These are phyloP conservation scores for Ophidiomyces ophidiicola DNA, from an alignment of 2,329 filamentous ascomycete genomes.

Conservation along the genomic window DNA sequence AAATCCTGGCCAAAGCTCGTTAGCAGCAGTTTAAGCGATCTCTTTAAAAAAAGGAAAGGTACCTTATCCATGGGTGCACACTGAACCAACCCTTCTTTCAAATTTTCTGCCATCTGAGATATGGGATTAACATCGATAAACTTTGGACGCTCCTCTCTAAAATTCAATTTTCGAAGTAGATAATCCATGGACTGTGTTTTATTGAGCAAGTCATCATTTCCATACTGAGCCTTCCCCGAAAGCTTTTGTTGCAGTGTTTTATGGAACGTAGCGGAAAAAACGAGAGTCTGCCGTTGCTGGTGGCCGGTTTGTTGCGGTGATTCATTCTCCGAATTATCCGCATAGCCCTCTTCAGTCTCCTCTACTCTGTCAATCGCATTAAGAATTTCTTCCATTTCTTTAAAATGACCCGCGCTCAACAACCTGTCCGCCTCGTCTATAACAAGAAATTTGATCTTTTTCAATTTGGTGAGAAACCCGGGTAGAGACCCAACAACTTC, in stretches of 20 bases:
- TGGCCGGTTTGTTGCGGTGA: conserved; percentile 32
- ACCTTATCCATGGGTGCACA: conserved; percentile 90
- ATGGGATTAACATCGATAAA: conserved; percentile 87
- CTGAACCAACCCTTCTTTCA: conserved; percentile 84
- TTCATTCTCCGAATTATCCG: conserved; percentile 21
- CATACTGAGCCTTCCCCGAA: conserved; percentile 56
- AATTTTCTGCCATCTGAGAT: conserved; percentile 71
- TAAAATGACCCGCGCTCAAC: conserved; percentile 85
- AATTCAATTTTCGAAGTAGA: conserved; percentile 77
- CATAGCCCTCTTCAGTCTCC: conserved; percentile 31
- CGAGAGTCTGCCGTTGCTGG: conserved; percentile 61
- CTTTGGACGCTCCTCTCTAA: conserved; percentile 68
- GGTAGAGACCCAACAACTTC: conserved; percentile 72
- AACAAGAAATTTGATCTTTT: conserved; percentile 66
- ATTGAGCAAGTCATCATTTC: conserved; percentile 48
- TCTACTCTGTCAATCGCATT: conserved; percentile 59
- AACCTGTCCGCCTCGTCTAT: conserved; percentile 90
- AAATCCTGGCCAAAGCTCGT: conserved; percentile 51
- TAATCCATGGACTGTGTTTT: conserved; percentile 84
- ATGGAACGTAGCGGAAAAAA: conserved; percentile 95
- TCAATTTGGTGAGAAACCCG: conserved; percentile 57
- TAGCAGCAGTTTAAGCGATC: conserved; percentile 14
- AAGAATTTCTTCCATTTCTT: conserved; percentile 82
- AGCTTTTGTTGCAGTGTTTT: conserved; percentile 85
- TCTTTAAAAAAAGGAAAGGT: conserved; percentile 15